A percentile compares a stretch with the other conserved stretches of the same genome.
Conservation (phyloP, 257 asterid species). For the Cinchona pubescens region DNA sequence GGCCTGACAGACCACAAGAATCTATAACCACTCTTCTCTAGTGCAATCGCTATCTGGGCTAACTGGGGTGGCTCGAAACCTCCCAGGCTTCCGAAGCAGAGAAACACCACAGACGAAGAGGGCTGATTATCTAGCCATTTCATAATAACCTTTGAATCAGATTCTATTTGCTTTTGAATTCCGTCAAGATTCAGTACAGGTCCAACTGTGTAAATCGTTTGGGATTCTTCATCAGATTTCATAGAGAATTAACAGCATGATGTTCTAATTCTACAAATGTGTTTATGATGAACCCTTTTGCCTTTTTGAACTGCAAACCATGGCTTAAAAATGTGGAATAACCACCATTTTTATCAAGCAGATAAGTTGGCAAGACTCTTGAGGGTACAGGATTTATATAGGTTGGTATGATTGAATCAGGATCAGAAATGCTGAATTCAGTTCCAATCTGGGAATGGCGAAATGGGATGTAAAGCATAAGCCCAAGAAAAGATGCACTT, state of each 20-base stretch:
- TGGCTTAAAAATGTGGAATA: background rate
- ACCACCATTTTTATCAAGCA: slow-evolving; percentile 11
- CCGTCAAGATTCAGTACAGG: background rate
- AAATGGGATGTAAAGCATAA: no score
- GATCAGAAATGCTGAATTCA: slow-evolving; percentile 6
- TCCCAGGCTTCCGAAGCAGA: slow-evolving; percentile 14
- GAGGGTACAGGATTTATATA: background rate
- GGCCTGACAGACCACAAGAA: slow-evolving; percentile 16
- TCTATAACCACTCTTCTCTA: background rate
- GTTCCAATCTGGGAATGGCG: no score
- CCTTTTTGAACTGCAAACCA: background rate
- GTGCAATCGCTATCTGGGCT: slow-evolving; percentile 7
- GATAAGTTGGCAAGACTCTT: background rate
- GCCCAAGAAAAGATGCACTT: no score
- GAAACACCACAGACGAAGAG: slow-evolving; percentile 6
- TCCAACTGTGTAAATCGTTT: slow-evolving; percentile 5
- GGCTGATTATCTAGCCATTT: slow-evolving; percentile 16
- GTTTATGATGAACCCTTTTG: slow-evolving; percentile 12
- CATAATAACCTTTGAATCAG: background rate
- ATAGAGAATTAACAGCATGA: background rate
- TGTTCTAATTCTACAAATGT: background rate
- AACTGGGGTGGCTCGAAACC: slow-evolving; percentile 14
- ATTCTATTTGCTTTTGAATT: background rate
- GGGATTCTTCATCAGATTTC: background rate
- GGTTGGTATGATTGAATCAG: background rate